phyloP scores from a whole-genome alignment of 345 rosid species.

The Psidium friedrichsthalianum region DNA sequence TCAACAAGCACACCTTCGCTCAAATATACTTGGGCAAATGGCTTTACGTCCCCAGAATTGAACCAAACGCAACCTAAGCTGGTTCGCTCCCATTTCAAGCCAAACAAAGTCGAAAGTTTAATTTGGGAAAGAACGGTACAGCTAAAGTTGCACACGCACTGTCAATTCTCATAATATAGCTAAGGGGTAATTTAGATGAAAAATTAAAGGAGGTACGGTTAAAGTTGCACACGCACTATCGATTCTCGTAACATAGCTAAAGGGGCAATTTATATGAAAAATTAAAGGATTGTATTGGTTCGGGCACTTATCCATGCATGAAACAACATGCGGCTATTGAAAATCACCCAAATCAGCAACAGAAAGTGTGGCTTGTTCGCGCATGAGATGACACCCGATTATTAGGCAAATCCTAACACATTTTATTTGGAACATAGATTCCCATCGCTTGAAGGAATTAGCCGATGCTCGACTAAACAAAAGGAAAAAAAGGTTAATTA shows the following conservation, averaged over 20 bases:
- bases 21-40: too few species aligned
- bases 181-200: too few species aligned
- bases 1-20: too few species aligned
- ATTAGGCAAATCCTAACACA: neutral
- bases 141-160: too few species aligned
- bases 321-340: fast-evolving
- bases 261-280: neutral
- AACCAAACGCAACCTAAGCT: too few species aligned
- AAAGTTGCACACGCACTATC: too few species aligned
- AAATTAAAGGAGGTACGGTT: too few species aligned
- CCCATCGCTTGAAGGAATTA: too few species aligned
- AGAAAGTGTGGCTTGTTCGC: neutral
- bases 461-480: neutral
- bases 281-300: neutral
- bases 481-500: neutral
- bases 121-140: too few species aligned
- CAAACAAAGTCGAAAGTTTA: neutral
- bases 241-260: too few species aligned
- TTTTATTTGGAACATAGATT: neutral
- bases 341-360: neutral
- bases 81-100: neutral
- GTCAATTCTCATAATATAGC: too few species aligned
- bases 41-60: too few species aligned
- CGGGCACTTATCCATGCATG: neutral
- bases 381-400: fast-evolving